phyloP scores from a whole-genome alignment of 345 rosid genomes.

The Aquilaria malaccensis region DNA sequence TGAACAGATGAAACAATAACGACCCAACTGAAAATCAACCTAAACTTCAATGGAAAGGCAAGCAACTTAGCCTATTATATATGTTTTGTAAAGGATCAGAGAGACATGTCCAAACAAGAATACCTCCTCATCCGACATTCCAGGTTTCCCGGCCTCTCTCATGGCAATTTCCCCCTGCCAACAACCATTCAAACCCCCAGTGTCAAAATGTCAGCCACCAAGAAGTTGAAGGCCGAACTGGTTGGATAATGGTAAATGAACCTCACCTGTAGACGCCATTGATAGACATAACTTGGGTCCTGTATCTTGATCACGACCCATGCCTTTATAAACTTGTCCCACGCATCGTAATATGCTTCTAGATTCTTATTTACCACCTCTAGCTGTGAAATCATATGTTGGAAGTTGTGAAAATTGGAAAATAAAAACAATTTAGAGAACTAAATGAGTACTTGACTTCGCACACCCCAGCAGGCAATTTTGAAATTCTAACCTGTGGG shows the following conservation, averaged over 20 bases:
- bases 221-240: no score
- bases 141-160: conserved; percentile 81
- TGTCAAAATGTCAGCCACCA: no score
- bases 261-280: conserved; percentile 92
- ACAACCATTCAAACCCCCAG: neutral
- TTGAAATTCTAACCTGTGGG: conserved; percentile 55
- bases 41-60: neutral
- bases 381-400: conserved; percentile 32
- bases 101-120: neutral
- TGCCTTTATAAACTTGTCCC: conserved; percentile 80
- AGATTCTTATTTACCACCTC: conserved; percentile 79
- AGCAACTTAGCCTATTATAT: neutral
- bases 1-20: no score
- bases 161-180: conserved; percentile 89
- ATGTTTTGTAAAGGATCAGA: neutral
- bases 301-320: conserved; percentile 88
- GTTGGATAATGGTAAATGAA: neutral
- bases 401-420: neutral
- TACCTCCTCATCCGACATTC: conserved; percentile 96
- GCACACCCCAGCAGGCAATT: neutral
- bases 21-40: no score
- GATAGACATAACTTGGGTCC: conserved; percentile 83
- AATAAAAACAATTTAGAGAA: neutral
- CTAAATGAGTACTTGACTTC: neutral
- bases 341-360: conserved; percentile 74